A percentile compares a stretch with the other conserved stretches of the same genome.
phyloP scores from a whole-genome alignment of 805 yeast genomes.

The Wickerhamiella spandovensis region DNA sequence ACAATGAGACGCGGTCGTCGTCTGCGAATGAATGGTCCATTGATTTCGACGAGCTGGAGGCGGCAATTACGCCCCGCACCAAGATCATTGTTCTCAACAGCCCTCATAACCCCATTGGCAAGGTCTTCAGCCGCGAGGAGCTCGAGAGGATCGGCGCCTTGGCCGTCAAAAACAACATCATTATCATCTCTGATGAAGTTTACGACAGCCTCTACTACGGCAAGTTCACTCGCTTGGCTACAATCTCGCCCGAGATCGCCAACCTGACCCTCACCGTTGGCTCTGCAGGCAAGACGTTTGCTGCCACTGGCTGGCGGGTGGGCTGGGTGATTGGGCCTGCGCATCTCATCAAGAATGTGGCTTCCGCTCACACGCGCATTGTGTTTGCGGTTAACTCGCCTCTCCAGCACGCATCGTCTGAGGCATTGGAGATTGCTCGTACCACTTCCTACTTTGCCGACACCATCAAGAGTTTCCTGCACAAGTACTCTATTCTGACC shows the following conservation, averaged over 20 bases:
- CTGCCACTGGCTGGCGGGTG: constrained; percentile 98
- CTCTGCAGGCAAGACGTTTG: constrained; percentile 94
- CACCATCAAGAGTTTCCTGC: constrained; percentile 53
- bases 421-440: constrained; percentile 53
- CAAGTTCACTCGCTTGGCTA: constrained; percentile 72
- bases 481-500: constrained; percentile 63
- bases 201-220: constrained; percentile 79
- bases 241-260: constrained; percentile 64
- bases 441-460: constrained; percentile 51
- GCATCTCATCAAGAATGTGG: constrained; percentile 66
- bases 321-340: constrained; percentile 90
- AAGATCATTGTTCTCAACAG: constrained; percentile 80
- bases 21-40: constrained; percentile 80
- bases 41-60: constrained; percentile 63
- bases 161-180: constrained; percentile 72
- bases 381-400: constrained; percentile 88
- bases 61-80: constrained; percentile 60
- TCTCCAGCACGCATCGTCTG: constrained; percentile 80
- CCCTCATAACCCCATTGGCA: constrained; percentile 96
- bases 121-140: constrained; percentile 68
- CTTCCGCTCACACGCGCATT: constrained; percentile 87
- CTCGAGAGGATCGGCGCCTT: constrained; percentile 60
- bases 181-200: constrained; percentile 85
- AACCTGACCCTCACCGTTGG: constrained; percentile 81
- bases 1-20: constrained; percentile 47